Evolutionary conservation across 805 yeast genomes (phyloP), one percentile per base, ranked within the genome.

Genomic region (Gaillardinia entomophila): DNA sequence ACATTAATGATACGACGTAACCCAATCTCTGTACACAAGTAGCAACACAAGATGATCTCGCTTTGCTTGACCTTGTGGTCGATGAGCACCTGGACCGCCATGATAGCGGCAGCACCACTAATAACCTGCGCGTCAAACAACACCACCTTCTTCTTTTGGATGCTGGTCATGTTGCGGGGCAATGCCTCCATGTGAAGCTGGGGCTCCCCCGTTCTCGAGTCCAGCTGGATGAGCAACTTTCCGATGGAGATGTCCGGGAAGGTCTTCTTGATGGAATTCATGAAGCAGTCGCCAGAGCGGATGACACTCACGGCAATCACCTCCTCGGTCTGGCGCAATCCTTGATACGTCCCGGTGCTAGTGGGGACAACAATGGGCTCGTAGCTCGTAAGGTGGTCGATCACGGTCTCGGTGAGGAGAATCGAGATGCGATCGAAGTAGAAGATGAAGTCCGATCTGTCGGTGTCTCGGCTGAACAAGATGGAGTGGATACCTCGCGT

Each of bases 261-360:
- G 0, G 89, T 75, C 42, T 78, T 78, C 38, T 83, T 75, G 25
- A 90, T 63, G 0, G 96, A 81, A 19, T 72, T 74, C 75, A 84
- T 79, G 49, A 89, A 89, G 50, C 96, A 85, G 53, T 88, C 97
- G 4, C 98, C 98, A 0, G 96, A 88, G 41, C 96, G 71, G 19
- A 89, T 80, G 26, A 89, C 75, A 41, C 82, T 82, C 4, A 87
- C 83, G 0, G 92, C 92, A 18, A 82, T 64, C 7, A 83, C 62
- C 10, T 71, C 68, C 36, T 75, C 75, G 39, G 49, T 33, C 52
- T 61, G 66, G 22, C 74, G 4, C 75, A 80, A 41, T 0, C 71
- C 71, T 10, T 41, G 16, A 36, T 42, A 57, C 3, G 43, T 40
- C 2, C 41, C 39, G 10, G 11, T 4, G 15, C 27, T 12, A 4